A percentile compares a stretch with the other conserved stretches of the same genome.
Evolutionary conservation across 2,329 filamentous ascomycete species (phyloP).

Genomic region (Ceratocystis albifundus): DNA sequence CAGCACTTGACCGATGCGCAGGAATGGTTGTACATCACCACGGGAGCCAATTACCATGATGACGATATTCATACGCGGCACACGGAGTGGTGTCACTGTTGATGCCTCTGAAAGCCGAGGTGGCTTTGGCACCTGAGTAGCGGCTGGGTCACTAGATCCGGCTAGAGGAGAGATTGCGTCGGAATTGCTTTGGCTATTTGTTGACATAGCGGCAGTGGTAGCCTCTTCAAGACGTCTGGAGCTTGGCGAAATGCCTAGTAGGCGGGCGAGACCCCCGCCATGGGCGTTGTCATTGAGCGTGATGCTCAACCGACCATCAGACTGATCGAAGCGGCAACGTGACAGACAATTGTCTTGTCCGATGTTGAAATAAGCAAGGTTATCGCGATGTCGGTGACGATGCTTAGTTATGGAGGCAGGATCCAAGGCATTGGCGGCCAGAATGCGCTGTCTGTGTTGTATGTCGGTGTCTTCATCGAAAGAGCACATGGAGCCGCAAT

Average conservation of each 20-base stretch:
- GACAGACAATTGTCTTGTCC: slow-evolving; percentile 54
- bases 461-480: not conserved
- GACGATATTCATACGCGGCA: slow-evolving; percentile 54
- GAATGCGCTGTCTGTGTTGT: not conserved
- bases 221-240: not conserved
- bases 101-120: slow-evolving; percentile 17
- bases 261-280: slow-evolving; percentile 52
- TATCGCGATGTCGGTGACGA: not conserved
- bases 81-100: slow-evolving; percentile 2
- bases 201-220: not conserved
- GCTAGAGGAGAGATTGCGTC: not conserved
- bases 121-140: slow-evolving; percentile 19
- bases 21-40: slow-evolving; percentile 70
- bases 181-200: not conserved
- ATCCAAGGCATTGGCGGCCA: not conserved
- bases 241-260: slow-evolving; percentile 14
- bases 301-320: slow-evolving; percentile 60
- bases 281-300: slow-evolving; percentile 59
- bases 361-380: slow-evolving; percentile 38
- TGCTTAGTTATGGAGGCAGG: not conserved
- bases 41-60: slow-evolving; percentile 74
- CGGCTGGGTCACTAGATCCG: not conserved
- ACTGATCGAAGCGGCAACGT: slow-evolving; percentile 49
- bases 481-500: not conserved
- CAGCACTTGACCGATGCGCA: slow-evolving; percentile 61